phyloP scores from a whole-genome alignment of 2,329 filamentous ascomycete genomes.

The Ophiostoma himal-ulmi region DNA sequence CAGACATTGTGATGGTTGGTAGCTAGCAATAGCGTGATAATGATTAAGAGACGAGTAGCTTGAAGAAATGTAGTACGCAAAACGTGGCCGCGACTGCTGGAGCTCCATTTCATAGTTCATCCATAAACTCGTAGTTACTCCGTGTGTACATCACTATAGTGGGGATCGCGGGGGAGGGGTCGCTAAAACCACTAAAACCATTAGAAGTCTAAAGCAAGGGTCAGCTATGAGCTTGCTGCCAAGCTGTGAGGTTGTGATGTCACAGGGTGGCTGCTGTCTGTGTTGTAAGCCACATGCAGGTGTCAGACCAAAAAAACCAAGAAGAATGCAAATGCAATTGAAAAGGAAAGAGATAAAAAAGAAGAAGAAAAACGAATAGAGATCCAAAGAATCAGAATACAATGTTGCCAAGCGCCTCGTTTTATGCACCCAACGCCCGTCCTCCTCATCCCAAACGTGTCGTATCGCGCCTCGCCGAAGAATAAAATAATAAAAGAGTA shows the following conservation, averaged over 20 bases:
- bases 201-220: not conserved
- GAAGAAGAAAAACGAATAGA: not conserved
- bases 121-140: not conserved
- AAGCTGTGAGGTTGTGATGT: constrained; percentile 21
- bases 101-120: not conserved
- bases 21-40: no score
- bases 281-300: not conserved
- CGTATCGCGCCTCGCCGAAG: not conserved
- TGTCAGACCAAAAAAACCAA: not conserved
- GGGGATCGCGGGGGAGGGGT: constrained; percentile 22
- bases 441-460: constrained; percentile 5
- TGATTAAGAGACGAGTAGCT: not conserved
- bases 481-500: not conserved
- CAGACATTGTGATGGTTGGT: not conserved
- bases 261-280: constrained; percentile 6
- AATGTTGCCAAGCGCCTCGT: constrained; percentile 13
- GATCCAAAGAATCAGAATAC: not conserved
- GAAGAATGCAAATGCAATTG: not conserved
- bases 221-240: not conserved
- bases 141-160: constrained; percentile 13
- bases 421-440: constrained; percentile 19
- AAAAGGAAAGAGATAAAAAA: constrained; percentile 7
- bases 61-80: not conserved
- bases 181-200: constrained; percentile 8
- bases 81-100: not conserved